phyloP scores from a whole-genome alignment of 345 rosid species.

The Sisymbrium irio region DNA sequence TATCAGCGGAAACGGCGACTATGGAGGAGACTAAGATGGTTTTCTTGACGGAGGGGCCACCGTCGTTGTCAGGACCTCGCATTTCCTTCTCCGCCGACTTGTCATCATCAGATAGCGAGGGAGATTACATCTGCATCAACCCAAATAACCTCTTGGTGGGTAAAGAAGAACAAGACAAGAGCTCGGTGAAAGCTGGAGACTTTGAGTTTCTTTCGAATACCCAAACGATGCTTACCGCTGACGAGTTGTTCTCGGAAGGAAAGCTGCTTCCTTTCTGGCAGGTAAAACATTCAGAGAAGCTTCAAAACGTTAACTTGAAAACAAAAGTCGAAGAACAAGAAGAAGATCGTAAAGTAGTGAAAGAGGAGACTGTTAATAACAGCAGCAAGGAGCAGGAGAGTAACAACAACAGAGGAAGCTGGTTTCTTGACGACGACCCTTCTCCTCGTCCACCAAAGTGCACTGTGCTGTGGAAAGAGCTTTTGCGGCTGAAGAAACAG shows the following conservation, averaged over 20 bases:
- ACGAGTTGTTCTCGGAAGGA: slow-evolving; percentile 87
- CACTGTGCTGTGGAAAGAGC: slow-evolving; percentile 91
- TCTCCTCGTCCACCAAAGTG: slow-evolving; percentile 98
- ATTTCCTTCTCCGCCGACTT: slow-evolving; percentile 86
- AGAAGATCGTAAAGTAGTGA: slow-evolving; percentile 2
- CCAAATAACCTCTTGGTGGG: slow-evolving; percentile 38
- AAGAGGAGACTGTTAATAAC: neutral
- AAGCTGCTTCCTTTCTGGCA: slow-evolving; percentile 92
- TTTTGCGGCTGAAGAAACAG: slow-evolving; percentile 83
- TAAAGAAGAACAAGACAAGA: slow-evolving; percentile 29
- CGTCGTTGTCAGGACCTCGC: slow-evolving; percentile 53
- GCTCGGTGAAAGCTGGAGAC: slow-evolving; percentile 47
- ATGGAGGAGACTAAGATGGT: slow-evolving; percentile 1
- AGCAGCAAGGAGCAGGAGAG: slow-evolving; percentile 38
- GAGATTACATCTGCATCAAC: slow-evolving; percentile 60
- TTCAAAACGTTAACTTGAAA: slow-evolving; percentile 51
- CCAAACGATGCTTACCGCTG: slow-evolving; percentile 68
- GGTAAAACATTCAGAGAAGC: slow-evolving; percentile 67
- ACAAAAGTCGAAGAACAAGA: slow-evolving; percentile 33
- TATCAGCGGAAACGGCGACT: slow-evolving; percentile 16
- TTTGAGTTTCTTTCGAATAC: slow-evolving; percentile 75
- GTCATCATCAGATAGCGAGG: slow-evolving; percentile 39
- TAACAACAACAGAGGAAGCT: slow-evolving; percentile 39
- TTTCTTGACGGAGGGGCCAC: slow-evolving; percentile 16
- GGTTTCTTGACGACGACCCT: slow-evolving; percentile 94